Evolutionary conservation across 331 rosid species (phyloP).

Genomic region (Acacia concinna): DNA sequence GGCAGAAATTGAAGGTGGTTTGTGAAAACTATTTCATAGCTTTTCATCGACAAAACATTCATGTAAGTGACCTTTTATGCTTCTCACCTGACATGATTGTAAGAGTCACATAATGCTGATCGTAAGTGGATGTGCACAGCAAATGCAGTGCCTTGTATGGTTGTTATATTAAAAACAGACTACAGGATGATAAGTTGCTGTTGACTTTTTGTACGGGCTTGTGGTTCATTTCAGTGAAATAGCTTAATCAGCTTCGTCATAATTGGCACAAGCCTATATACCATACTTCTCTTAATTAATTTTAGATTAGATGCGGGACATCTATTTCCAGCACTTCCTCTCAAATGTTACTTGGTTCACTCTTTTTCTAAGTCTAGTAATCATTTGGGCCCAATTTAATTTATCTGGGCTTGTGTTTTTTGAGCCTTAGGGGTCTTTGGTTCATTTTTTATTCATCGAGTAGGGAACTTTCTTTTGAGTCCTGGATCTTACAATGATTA

Average conservation of each 20-base stretch:
- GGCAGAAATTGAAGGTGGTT: constrained; percentile 91
- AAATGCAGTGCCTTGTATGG: constrained; percentile 17
- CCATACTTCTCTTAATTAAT: not conserved
- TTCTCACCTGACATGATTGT: constrained; percentile 31
- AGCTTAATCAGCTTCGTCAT: not conserved
- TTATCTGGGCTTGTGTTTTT: not conserved
- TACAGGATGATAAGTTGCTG: constrained; percentile 5
- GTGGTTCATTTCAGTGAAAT: not conserved
- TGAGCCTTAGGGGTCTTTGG: not conserved
- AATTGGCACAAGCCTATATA: not conserved
- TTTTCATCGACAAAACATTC: constrained; percentile 88
- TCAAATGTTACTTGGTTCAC: not conserved
- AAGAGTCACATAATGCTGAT: constrained; percentile 27
- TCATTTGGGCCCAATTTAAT: not conserved
- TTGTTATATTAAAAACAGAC: not conserved
- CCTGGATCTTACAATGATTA: not conserved
- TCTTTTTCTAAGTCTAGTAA: not conserved
- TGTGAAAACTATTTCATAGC: constrained; percentile 92
- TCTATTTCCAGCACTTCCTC: not conserved
- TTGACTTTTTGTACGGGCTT: not conserved
- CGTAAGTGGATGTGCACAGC: constrained; percentile 13
- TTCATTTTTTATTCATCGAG: not conserved
- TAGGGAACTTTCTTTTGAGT: not conserved
- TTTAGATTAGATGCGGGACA: not conserved
- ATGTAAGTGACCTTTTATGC: constrained; percentile 66